Percentiles rank a stretch among this genome's conserved stretches.
phyloP scores from a whole-genome alignment of 2,329 filamentous ascomycete genomes.

The Verticillium dahliae region DNA sequence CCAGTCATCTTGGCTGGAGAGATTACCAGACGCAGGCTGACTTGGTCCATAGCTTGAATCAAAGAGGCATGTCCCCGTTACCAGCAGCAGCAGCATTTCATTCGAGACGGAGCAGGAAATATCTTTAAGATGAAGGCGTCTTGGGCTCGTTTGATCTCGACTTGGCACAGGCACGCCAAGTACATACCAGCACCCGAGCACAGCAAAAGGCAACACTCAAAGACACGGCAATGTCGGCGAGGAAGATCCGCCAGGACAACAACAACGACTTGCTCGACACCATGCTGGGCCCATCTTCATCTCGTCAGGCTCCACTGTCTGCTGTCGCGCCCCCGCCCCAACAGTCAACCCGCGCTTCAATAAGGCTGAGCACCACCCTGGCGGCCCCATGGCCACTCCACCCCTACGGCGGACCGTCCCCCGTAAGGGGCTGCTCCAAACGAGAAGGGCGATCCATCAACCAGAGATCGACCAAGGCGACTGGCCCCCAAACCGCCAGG shows the following conservation, averaged over 20 bases:
- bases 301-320: not conserved
- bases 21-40: not conserved
- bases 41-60: not conserved
- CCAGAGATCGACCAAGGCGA: not conserved
- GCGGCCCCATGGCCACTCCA: not conserved
- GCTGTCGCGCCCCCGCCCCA: not conserved
- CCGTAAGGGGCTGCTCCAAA: not conserved
- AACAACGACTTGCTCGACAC: no score
- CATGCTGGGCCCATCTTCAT: not conserved
- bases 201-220: no score
- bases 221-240: not conserved
- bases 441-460: not conserved
- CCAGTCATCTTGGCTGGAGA: not conserved
- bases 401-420: not conserved
- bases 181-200: not conserved
- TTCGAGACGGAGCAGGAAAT: not conserved
- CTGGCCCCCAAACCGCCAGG: not conserved
- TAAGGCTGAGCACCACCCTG: not conserved
- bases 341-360: not conserved
- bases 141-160: not conserved
- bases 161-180: not conserved
- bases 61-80: no score
- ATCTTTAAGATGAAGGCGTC: not conserved
- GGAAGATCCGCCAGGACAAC: no score
- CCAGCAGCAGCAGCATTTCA: not conserved